Evolutionary conservation across 1,284 basidiomycete genomes (phyloP).

Genomic region (Hemileia vastatrix): DNA sequence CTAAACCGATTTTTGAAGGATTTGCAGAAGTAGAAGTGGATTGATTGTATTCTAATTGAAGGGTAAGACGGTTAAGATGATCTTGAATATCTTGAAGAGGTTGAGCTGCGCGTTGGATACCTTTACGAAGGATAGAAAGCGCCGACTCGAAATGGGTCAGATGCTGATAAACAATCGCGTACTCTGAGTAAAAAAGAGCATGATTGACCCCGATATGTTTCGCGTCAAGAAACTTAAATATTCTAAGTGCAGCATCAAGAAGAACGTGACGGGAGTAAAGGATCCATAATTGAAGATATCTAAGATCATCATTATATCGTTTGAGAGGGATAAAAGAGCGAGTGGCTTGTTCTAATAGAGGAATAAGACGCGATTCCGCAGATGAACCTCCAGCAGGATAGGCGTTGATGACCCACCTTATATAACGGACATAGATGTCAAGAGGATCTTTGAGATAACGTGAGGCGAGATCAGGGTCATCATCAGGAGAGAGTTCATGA

Average conservation of each 20-base stretch:
- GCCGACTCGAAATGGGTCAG: too few relatives aligned
- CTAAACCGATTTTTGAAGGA: too few relatives aligned
- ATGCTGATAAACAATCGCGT: too few relatives aligned
- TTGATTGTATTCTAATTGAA: too few relatives aligned
- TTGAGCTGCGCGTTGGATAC: too few relatives aligned
- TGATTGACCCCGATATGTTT: constrained; percentile 69
- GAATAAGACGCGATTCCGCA: constrained; percentile 53
- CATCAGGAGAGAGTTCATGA: constrained; percentile 29
- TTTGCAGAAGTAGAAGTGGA: too few relatives aligned
- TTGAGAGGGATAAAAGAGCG: constrained; percentile 67
- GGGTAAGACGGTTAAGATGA: too few relatives aligned
- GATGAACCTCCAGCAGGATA: constrained; percentile 56
- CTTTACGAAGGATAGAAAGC: too few relatives aligned
- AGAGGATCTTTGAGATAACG: constrained; percentile 45
- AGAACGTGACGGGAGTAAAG: constrained; percentile 60
- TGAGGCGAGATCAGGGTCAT: constrained; percentile 54
- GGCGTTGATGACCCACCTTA: constrained; percentile 61
- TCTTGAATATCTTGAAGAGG: too few relatives aligned
- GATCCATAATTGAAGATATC: constrained; percentile 82
- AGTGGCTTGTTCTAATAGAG: constrained; percentile 64
- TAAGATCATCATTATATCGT: constrained; percentile 70
- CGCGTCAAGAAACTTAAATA: constrained; percentile 65
- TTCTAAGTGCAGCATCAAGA: constrained; percentile 51
- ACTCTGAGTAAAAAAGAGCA: constrained; percentile 74
- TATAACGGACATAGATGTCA: constrained; percentile 51